Evolutionary conservation across 345 rosid species (phyloP).

Genomic region (Firmiana major): DNA sequence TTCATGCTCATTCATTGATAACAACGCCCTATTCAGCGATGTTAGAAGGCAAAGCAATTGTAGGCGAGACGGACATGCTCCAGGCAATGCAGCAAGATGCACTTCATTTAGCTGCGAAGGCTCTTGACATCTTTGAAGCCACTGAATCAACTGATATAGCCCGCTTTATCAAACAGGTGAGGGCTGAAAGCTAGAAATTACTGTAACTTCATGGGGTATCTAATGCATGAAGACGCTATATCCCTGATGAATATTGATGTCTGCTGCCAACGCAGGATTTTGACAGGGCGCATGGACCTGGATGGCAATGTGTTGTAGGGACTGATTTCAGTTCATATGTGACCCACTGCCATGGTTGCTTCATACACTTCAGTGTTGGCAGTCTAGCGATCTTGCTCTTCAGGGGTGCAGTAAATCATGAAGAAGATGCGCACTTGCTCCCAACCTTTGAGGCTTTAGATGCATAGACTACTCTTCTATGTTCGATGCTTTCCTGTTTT

Average conservation of each 20-base stretch:
- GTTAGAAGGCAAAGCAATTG: slow-evolving; percentile 23
- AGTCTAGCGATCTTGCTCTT: slow-evolving; percentile 26
- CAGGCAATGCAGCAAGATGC: slow-evolving; percentile 24
- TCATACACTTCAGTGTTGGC: slow-evolving; percentile 25
- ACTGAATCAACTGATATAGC: slow-evolving; percentile 31
- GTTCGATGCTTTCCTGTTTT: slow-evolving; percentile 17
- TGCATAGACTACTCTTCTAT: slow-evolving; percentile 3
- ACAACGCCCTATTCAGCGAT: background rate
- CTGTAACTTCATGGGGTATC: background rate
- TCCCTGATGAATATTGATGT: background rate
- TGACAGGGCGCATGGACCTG: slow-evolving; percentile 16
- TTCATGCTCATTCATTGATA: background rate
- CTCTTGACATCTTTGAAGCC: slow-evolving; percentile 24
- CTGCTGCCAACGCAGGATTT: slow-evolving; percentile 26
- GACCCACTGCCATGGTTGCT: slow-evolving; percentile 36
- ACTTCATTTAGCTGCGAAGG: slow-evolving; percentile 26
- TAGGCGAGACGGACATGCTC: slow-evolving; percentile 20
- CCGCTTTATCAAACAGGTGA: slow-evolving; percentile 26
- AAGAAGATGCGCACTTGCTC: slow-evolving; percentile 11
- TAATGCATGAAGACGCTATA: background rate
- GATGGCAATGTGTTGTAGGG: slow-evolving; percentile 34
- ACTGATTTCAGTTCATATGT: slow-evolving; percentile 30
- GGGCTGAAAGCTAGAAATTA: background rate
- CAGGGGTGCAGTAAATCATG: slow-evolving; percentile 20
- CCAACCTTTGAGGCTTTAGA: slow-evolving; percentile 13